These are phyloP conservation scores for Cyclotella sp. DNA, from an alignment of 108 stramenopile genomes.

Conservation along the genomic window DNA sequence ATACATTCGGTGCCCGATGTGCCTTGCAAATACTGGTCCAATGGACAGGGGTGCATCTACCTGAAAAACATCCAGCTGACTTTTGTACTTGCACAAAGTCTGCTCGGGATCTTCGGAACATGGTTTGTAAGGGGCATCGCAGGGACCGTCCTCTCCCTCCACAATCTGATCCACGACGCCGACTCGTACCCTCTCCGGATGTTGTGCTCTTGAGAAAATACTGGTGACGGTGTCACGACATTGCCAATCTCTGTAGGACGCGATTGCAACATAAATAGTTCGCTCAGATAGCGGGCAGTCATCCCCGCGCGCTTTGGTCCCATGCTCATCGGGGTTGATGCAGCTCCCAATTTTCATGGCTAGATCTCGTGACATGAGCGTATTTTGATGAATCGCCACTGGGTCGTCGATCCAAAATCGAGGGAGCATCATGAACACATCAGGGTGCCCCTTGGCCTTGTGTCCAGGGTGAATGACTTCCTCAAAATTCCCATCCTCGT, in stretches of 20 bases:
- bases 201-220: conserved; percentile 65
- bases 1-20: conserved; percentile 88
- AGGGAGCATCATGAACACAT: conserved; percentile 65
- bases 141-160: conserved; percentile 73
- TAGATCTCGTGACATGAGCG: conserved; percentile 64
- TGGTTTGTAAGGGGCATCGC: conserved; percentile 74
- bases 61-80: conserved; percentile 81
- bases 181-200: conserved; percentile 72
- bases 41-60: conserved; percentile 83
- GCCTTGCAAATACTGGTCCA: conserved; percentile 89
- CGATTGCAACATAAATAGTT: conserved; percentile 85
- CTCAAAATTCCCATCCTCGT: conserved; percentile 68
- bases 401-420: conserved; percentile 66
- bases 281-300: conserved; percentile 68
- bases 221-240: conserved; percentile 76
- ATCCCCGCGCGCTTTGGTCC: conserved; percentile 66
- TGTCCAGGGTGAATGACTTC: conserved; percentile 77
- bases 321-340: conserved; percentile 63
- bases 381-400: conserved; percentile 65
- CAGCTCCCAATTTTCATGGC: conserved; percentile 83
- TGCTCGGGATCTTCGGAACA: conserved; percentile 73
- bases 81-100: conserved; percentile 73
- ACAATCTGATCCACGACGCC: conserved; percentile 87
- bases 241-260: conserved; percentile 82
- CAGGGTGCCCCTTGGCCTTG: conserved; percentile 47